Percentiles rank a stretch among this genome's conserved stretches.
phyloP scores from a whole-genome alignment of 108 stramenopile species.

The Nitzschia sp. region DNA sequence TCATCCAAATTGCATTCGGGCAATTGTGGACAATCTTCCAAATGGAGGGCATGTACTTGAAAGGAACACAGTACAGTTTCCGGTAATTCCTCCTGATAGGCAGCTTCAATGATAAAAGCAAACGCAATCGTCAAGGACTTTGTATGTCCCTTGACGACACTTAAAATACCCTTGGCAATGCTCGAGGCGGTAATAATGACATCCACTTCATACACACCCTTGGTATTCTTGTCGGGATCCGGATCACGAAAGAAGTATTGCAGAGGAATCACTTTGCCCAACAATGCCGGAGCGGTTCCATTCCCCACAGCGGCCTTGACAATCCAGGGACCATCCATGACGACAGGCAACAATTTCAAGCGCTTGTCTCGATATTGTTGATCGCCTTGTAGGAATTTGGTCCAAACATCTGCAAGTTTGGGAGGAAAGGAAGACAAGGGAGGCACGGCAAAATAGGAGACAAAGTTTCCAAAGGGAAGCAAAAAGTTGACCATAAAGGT shows the following conservation, averaged over 20 bases:
- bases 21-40: conserved; percentile 80
- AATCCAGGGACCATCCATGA: conserved; percentile 91
- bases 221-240: conserved; percentile 11
- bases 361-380: conserved; percentile 85
- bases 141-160: conserved; percentile 85
- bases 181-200: conserved; percentile 78
- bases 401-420: conserved; percentile 65
- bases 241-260: conserved; percentile 79
- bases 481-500: conserved; percentile 89
- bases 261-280: conserved; percentile 85
- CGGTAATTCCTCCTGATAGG: conserved; percentile 73
- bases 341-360: conserved; percentile 83
- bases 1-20: conserved; percentile 51
- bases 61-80: conserved; percentile 80
- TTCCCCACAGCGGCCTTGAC: conserved; percentile 85
- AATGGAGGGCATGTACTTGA: conserved; percentile 73
- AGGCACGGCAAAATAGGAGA: conserved; percentile 79
- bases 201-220: conserved; percentile 85
- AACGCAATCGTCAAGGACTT: conserved; percentile 79
- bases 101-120: conserved; percentile 88
- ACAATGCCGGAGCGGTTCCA: conserved; percentile 80
- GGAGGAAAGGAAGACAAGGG: conserved; percentile 62
- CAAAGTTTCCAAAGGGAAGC: conserved; percentile 89
- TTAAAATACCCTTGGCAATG: conserved; percentile 86
- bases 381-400: conserved; percentile 73